Evolutionary conservation across 1,139 yeast genomes (phyloP).

Genomic region (Entelexis sorbosivorans): DNA sequence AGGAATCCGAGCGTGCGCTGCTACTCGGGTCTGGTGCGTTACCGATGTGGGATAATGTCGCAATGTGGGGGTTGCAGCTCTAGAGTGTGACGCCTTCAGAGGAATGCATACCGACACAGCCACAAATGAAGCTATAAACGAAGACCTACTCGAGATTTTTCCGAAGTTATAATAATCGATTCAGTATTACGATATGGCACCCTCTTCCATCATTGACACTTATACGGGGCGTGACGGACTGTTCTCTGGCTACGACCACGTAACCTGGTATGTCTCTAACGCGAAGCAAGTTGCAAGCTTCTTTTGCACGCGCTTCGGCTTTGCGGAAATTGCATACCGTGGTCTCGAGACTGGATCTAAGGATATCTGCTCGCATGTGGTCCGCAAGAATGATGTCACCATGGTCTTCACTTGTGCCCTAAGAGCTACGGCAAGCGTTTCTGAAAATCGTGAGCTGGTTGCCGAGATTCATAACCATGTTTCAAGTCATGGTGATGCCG

Average conservation of each 20-base stretch:
- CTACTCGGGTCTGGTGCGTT: not conserved
- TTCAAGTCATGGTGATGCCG: conserved; percentile 61
- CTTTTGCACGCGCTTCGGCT: conserved; percentile 51
- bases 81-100: not conserved
- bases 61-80: not conserved
- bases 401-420: conserved; percentile 44
- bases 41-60: not conserved
- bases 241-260: conserved; percentile 36
- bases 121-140: not conserved
- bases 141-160: too few relatives aligned
- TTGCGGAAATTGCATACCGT: conserved; percentile 47
- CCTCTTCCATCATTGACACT: not conserved
- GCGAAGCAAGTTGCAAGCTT: conserved; percentile 53
- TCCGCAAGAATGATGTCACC: conserved; percentile 44
- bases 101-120: not conserved
- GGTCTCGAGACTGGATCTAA: conserved; percentile 62
- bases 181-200: not conserved
- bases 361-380: conserved; percentile 47
- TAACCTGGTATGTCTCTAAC: conserved; percentile 53
- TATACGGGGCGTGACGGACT: not conserved
- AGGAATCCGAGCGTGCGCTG: not conserved
- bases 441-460: conserved; percentile 27
- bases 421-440: conserved; percentile 25
- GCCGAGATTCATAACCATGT: conserved; percentile 41
- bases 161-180: too few relatives aligned